Percentiles rank a stretch among this genome's conserved stretches.
Conservation (phyloP, 148 eudicot species). For the Nepenthes gracilis region DNA sequence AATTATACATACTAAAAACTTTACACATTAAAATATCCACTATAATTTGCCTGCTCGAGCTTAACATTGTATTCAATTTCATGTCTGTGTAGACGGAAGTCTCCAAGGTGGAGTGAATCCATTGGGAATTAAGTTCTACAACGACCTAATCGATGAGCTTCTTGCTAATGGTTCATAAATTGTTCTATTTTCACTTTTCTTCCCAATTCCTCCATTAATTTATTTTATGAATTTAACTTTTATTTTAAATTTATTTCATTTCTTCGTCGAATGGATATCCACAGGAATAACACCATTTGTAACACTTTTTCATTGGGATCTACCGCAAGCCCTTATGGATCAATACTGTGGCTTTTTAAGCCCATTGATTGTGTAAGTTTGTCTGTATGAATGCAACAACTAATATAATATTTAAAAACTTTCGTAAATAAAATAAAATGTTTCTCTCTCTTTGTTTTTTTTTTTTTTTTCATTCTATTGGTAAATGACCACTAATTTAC, state of each 20-base stretch:
- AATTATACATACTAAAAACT: no score
- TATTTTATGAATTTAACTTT: no score
- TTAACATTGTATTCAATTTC: no score
- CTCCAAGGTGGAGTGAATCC: slow-evolving; percentile 18
- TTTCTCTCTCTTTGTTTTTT: no score
- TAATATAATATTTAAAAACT: no score
- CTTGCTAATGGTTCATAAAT: slow-evolving; percentile 6
- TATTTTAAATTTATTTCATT: no score
- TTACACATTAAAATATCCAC: no score
- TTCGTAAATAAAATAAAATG: no score
- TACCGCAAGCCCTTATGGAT: background rate
- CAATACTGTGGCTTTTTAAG: background rate
- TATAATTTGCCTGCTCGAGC: no score
- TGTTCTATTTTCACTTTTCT: background rate
- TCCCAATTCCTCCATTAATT: background rate
- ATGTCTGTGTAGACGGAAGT: slow-evolving; percentile 7
- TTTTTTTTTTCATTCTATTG: no score
- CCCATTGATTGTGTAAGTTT: background rate
- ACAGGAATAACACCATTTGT: background rate
- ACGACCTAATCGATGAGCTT: slow-evolving; percentile 14
- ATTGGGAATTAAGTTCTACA: background rate
- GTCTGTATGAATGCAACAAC: background rate
- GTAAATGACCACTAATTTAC: background rate
- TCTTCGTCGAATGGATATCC: background rate
- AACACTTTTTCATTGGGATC: background rate